These are phyloP conservation scores for Craterostigma plantagineum DNA, from an alignment of 257 asterid genomes.

Conservation along the genomic window DNA sequence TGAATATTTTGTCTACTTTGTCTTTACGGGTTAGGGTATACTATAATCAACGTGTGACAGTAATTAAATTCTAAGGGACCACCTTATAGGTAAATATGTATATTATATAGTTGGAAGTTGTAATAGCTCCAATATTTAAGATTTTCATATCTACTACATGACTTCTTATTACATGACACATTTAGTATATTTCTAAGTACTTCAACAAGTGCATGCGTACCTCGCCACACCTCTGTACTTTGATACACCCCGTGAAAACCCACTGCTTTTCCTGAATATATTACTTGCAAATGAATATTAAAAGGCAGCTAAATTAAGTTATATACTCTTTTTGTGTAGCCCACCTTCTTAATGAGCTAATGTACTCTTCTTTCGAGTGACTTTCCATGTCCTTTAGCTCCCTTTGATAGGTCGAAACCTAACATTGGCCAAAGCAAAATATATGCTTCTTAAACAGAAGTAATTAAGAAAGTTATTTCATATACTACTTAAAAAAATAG, in stretches of 20 bases:
- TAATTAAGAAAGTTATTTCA: not conserved
- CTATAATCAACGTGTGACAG: no score
- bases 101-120: not conserved
- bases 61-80: no score
- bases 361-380: conserved; percentile 52
- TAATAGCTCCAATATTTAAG: not conserved
- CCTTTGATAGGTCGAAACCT: conserved; percentile 29
- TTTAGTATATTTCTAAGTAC: not conserved
- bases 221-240: conserved; percentile 76
- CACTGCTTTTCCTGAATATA: conserved; percentile 49
- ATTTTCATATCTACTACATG: not conserved
- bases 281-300: not conserved
- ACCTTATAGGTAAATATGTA: no score
- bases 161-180: not conserved
- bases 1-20: no score
- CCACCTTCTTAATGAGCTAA: conserved; percentile 64
- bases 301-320: not conserved
- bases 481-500: no score
- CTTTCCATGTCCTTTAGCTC: conserved; percentile 54
- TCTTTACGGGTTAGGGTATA: no score
- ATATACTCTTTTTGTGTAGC: not conserved
- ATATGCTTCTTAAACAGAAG: not conserved
- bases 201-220: conserved; percentile 16
- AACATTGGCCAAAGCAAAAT: no score
- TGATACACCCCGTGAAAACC: conserved; percentile 66